Evolutionary conservation across 1,284 basidiomycete species (phyloP), one percentile per base, ranked within the genome.

Genomic region (Golubevia sp.): DNA sequence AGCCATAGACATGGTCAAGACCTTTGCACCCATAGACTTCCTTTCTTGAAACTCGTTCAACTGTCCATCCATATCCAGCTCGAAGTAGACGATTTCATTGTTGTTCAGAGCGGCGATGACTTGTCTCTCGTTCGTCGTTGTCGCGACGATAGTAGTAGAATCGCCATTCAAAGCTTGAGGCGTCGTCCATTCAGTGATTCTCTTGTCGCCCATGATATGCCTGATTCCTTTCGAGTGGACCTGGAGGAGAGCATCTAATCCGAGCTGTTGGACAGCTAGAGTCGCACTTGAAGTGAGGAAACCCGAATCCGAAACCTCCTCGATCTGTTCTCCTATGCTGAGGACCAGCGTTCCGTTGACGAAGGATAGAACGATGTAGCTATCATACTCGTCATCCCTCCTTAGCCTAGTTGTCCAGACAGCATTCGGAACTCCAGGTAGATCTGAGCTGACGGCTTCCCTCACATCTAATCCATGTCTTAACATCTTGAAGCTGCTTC

Each of bases 41-140:
- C 80, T 75, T 55, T 83, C 80, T 65, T 83, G 80, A 56, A 73
- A 83, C 61, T 83, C 80, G 62, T 83, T 83, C 24, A 83, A 66
- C 66, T 83, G 80, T 0, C 80, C 80, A 51, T 83, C 77, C 76
- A 82, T 77, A 62, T 83, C 80, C 27, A 82, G 70, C 65, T 83
- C 80, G 64, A 83, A 83, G 68, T 83, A 83, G 23, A 83, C 77
- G 25, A 83, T 60, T 68, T 83, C 80, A 62, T 80, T 75, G 59
- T 70, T 79, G 66, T 68, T 73, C 7, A 83, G 59, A 3, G 80
- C 80, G 18, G 80, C 68, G 8, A 79, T 76, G 44, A 82, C 77
- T 58, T 83, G 80, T 3, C 79, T 71, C 50, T 74, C 67, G 59
- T 83, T 83, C 0, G 80, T 82, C 30, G 79, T 77, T 23, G 71